Conservation (phyloP, 345 rosid species). For the Arabis alpina region DNA sequence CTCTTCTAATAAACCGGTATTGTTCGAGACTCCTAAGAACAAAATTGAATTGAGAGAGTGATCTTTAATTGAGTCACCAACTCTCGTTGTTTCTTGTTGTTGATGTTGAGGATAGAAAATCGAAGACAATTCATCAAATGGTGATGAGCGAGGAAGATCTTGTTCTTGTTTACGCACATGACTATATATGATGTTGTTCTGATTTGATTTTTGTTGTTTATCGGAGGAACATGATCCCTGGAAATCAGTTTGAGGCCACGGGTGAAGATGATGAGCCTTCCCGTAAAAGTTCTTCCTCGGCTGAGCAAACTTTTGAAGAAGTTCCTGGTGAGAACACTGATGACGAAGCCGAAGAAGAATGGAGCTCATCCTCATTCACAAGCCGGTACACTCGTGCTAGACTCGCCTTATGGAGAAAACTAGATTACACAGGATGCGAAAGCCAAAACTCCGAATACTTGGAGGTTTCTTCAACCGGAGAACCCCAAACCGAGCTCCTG, state of each 20-base stretch:
- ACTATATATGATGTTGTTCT: too few relatives aligned
- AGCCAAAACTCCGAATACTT: slow-evolving; percentile 76
- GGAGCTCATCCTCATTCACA: slow-evolving; percentile 70
- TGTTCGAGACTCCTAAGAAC: not conserved
- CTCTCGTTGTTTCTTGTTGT: not conserved
- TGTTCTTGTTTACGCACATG: too few relatives aligned
- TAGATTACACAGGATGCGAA: slow-evolving; percentile 62
- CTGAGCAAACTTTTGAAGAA: slow-evolving; percentile 24
- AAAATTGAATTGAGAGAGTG: not conserved
- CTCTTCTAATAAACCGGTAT: slow-evolving; percentile 9
- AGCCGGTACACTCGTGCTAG: slow-evolving; percentile 65
- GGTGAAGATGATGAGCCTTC: slow-evolving; percentile 43
- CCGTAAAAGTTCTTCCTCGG: slow-evolving; percentile 34
- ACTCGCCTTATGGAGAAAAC: slow-evolving; percentile 69
- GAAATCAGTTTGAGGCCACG: slow-evolving; percentile 19
- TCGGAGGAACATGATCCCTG: not conserved
- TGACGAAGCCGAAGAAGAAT: slow-evolving; percentile 45
- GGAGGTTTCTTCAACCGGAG: slow-evolving; percentile 72
- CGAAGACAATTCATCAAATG: slow-evolving; percentile 22
- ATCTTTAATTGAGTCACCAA: not conserved
- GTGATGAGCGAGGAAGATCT: slow-evolving; percentile 16
- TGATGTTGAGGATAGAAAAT: slow-evolving; percentile 17
- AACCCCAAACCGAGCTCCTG: slow-evolving; percentile 76
- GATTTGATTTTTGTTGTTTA: too few relatives aligned
- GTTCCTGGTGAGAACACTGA: slow-evolving; percentile 34